A percentile compares a stretch with the other conserved stretches of the same genome.
Evolutionary conservation across 169 alveolate genomes (phyloP).

Genomic region (Neospora caninum): DNA sequence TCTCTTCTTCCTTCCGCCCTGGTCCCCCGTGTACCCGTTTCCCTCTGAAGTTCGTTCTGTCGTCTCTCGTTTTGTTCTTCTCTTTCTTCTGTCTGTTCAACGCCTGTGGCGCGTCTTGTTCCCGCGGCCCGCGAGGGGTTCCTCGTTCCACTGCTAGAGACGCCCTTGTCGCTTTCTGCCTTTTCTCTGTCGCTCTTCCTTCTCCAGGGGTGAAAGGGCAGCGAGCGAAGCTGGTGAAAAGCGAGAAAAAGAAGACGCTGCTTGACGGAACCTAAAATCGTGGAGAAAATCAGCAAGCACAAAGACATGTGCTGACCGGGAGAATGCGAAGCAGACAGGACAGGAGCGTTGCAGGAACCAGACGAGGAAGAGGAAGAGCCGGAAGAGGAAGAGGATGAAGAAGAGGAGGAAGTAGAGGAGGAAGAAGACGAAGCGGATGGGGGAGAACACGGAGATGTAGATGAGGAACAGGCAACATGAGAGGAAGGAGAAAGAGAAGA

Average conservation of each 20-base stretch:
- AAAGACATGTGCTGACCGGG: neutral
- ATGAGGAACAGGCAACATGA: too few species aligned
- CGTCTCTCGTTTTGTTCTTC: neutral
- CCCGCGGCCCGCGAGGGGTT: neutral
- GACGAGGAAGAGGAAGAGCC: neutral
- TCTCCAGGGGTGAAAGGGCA: neutral
- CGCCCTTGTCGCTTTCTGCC: neutral
- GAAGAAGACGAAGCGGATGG: neutral
- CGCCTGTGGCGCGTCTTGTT: neutral
- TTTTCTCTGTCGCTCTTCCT: neutral
- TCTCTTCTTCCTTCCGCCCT: neutral
- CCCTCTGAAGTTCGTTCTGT: neutral
- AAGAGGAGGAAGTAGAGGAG: neutral
- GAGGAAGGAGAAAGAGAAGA: neutral
- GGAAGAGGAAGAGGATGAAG: neutral
- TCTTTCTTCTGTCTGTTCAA: neutral
- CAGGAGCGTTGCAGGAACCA: neutral
- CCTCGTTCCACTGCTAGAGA: neutral
- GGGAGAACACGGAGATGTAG: neutral
- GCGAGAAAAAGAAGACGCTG: neutral
- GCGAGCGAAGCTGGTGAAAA: neutral
- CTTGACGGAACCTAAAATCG: neutral
- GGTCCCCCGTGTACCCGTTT: too few species aligned
- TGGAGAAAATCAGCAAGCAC: neutral
- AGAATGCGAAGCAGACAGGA: neutral